Base-by-base conservation (phyloP, 345 rosid genomes). In the Mercurialis annua region DNA sequence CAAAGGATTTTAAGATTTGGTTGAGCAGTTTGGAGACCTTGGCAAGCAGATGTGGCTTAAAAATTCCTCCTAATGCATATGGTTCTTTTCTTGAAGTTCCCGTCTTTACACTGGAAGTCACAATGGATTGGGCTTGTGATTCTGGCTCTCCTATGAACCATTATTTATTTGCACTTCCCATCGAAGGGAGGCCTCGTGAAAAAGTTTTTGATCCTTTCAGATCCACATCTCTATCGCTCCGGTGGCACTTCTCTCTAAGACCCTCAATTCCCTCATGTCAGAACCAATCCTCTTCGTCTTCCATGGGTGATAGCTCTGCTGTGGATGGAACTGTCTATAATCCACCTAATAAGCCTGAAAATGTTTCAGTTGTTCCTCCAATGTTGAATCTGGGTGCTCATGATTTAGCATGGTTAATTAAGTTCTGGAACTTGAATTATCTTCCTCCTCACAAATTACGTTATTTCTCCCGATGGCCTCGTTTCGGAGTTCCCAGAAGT, bases 371-470 rank as follows among this genome's bases (percentile, higher is more conserved):
- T 67, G 76, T 59, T 51, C 80, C 85, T 57, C 96, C 97, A 49
- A 84, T 81, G 54, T 51, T 91, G 74, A 91, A 82, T 76, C 60
- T 92, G 55, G 98, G 99, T 76, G 92, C 99, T 70, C 97, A 91
- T 89, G 99, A 94, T 83, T 72, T 94, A 63, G 97, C 98, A 20
- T 94, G 99, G 99, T 60, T 91, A 59, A 54, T 71, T 43, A 91
- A 83, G 84, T 91, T 94, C 71, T 89, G 96, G 92, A 81, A 66
- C 64, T 61, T 94, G 86, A 89, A 91, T 75, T 87, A 91, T 79
- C 68, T 79, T 73, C 99, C 99, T 75, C 99, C 99, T 12, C 92
- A 94, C 78, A 94, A 91, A 75, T 75, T 94, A 73, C 96, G 99
- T 23, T 68, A 79, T 58, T 91, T 94, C 83, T 86, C 99, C 40